Evolutionary conservation across 257 asterid species (phyloP).

Genomic region (Petunia secreta): DNA sequence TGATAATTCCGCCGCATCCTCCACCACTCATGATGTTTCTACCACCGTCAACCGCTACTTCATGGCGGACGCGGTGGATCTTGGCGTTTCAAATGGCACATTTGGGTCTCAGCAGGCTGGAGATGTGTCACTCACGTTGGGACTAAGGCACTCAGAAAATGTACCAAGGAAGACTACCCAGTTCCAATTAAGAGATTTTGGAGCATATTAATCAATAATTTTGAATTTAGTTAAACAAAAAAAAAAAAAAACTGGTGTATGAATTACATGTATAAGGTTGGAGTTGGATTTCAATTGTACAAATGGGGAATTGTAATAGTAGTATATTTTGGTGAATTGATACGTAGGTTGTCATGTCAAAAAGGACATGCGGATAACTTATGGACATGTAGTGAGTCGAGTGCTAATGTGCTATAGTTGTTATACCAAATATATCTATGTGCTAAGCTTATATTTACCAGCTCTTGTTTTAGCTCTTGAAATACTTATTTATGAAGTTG

Average conservation of each 20-base stretch:
- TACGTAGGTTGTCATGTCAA: conserved; percentile 1
- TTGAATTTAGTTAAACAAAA: background rate
- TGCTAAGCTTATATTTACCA: background rate
- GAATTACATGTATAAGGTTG: conserved; percentile 20
- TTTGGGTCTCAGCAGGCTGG: conserved; percentile 44
- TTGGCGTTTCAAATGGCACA: background rate
- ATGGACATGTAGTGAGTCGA: conserved; percentile 12
- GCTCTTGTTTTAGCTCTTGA: background rate
- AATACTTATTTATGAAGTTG: background rate
- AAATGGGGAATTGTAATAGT: conserved; percentile 23
- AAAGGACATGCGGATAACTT: background rate
- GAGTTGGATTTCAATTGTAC: background rate
- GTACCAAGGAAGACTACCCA: conserved; percentile 50
- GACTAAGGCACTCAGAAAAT: conserved; percentile 65
- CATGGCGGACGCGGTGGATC: background rate
- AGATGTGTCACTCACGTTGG: conserved; percentile 72
- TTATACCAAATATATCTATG: background rate
- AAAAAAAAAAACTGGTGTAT: conserved; percentile 23
- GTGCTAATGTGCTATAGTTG: background rate
- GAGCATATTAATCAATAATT: conserved; percentile 37
- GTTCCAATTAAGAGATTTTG: conserved; percentile 60
- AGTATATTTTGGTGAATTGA: conserved; percentile 12
- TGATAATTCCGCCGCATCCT: conserved; percentile 29
- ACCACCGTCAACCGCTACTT: background rate
- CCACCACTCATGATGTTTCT: conserved; percentile 9